Evolutionary conservation across 2,329 filamentous ascomycete species (phyloP).

Genomic region (Tympanopsis confertula): DNA sequence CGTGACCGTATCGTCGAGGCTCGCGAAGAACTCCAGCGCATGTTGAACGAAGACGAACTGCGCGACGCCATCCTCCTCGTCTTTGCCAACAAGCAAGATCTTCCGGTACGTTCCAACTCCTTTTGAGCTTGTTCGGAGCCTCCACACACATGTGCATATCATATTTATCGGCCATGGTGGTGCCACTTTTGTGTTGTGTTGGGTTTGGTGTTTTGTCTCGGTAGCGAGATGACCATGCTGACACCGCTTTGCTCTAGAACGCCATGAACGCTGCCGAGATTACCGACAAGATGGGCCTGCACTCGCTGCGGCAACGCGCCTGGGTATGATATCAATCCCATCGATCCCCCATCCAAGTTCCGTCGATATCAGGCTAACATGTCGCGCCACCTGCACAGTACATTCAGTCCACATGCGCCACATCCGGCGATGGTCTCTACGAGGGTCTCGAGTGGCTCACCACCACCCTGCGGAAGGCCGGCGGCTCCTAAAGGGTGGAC

Average conservation of each 20-base stretch:
- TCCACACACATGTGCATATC: background rate
- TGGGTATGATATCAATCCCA: conserved; percentile 62
- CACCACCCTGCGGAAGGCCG: conserved; percentile 68
- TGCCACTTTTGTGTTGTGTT: no score
- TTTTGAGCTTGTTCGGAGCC: conserved; percentile 2
- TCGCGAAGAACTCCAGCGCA: conserved; percentile 89
- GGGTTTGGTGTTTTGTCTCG: no score
- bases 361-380: conserved; percentile 6
- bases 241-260: conserved; percentile 46
- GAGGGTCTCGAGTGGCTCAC: conserved; percentile 94
- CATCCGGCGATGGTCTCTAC: conserved; percentile 97
- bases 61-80: conserved; percentile 92
- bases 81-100: conserved; percentile 99
- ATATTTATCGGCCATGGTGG: background rate
- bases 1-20: conserved; percentile 96
- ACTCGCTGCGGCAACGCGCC: conserved; percentile 94
- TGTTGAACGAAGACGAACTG: conserved; percentile 98
- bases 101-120: conserved; percentile 57
- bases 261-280: conserved; percentile 99
- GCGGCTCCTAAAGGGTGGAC: conserved; percentile 41
- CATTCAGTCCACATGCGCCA: conserved; percentile 99
- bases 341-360: conserved; percentile 2
- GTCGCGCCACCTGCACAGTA: conserved; percentile 44
- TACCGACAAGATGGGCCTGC: conserved; percentile 98
- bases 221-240: conserved; percentile 4